Evolutionary conservation across 257 asterid species (phyloP).

Genomic region (Apocynum venetum): DNA sequence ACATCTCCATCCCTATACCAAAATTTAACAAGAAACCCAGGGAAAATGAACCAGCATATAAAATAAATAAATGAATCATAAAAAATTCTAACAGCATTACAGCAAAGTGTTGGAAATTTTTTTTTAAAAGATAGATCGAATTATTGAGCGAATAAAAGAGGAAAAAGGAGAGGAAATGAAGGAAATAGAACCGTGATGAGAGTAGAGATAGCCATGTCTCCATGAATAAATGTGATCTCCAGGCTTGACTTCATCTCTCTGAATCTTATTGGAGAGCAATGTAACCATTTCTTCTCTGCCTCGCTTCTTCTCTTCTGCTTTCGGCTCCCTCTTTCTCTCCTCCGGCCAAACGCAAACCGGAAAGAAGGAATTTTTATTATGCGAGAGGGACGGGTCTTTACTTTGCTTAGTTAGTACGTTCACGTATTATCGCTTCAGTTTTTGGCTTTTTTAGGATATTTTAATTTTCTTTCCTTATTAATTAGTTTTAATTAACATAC

Average conservation of each 20-base stretch:
- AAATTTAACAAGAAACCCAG: background rate
- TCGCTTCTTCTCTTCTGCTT: background rate
- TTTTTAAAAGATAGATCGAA: background rate
- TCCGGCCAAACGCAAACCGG: background rate
- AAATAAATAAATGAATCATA: background rate
- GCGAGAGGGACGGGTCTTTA: background rate
- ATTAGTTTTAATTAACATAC: too few relatives aligned
- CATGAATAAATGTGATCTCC: slow-evolving; percentile 94
- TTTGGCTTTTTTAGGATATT: background rate
- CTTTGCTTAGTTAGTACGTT: background rate
- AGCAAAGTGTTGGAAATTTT: background rate
- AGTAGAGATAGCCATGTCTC: slow-evolving; percentile 71
- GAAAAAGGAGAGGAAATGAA: background rate
- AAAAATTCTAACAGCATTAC: background rate
- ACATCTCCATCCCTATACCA: too few relatives aligned
- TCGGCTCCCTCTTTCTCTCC: background rate
- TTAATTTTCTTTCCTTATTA: too few relatives aligned
- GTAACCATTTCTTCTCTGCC: slow-evolving; percentile 36
- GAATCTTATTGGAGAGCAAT: slow-evolving; percentile 65
- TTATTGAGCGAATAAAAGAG: background rate
- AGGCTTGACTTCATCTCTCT: slow-evolving; percentile 43
- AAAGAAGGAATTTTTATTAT: background rate
- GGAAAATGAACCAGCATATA: background rate
- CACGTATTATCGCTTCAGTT: background rate
- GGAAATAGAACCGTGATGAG: slow-evolving; percentile 61